Base-by-base conservation (phyloP, 2,329 filamentous ascomycete species). In the Hysterium pulicare region DNA sequence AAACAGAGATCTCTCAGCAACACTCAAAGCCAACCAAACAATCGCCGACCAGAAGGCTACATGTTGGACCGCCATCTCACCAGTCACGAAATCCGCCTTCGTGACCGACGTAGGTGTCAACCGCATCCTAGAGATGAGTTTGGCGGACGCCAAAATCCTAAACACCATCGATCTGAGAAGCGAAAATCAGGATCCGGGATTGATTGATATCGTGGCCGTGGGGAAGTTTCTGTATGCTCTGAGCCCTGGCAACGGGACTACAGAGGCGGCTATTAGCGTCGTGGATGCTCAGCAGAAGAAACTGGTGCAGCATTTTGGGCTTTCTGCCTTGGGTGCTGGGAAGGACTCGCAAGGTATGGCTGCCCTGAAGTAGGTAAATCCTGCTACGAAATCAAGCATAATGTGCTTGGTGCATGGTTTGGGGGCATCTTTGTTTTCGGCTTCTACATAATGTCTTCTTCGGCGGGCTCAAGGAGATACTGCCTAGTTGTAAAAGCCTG, bases 141-240 rank as follows among this genome's bases (percentile, higher is more conserved):
- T 63, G 1, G 42, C 54, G 0, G 71, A 78, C 45, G 78, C 77
- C 0, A 70, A 64, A 8, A 65, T 83, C 8, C 34, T 77, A 2
- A 56, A 54, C 0, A 50, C 54, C 5, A 50, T 77, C 0, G 72
- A 79, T 38, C 31, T 61, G 10, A 28, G 24, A 13, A 62, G 31
- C 11, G 22, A 40, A n/a, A 73, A 71, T 17, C 72, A 70, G 1
- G 76, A 78, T 48, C 66, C 68, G 0, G 81, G 81, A 0, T 62
- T 83, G 37, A 75, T 78, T 41, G 81, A 84, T 54, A 53, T 83
- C 9, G 57, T 54, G 7, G 71, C 74, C 0, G 69, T 69, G 0
- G 81, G 81, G 0, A 62, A 66, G 21, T 79, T 81, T 46, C 43
- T 84, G 0, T 84, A 84, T 54, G 78, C 75, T 0, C 58, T 85